Conservation (phyloP, 805 yeast genomes). For the Yueomyces sp. region DNA sequence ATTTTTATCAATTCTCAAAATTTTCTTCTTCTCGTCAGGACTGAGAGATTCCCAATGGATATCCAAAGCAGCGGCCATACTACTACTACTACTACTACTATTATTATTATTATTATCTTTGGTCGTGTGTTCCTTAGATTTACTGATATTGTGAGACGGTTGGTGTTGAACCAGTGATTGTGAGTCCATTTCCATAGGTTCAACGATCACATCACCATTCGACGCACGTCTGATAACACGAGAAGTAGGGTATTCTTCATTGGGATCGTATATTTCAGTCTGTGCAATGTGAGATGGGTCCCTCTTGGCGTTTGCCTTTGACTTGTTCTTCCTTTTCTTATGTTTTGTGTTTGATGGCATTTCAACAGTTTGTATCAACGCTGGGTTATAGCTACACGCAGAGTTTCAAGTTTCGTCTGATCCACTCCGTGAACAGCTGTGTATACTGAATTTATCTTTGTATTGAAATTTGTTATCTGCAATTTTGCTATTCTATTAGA, state of each 20-base stretch:
- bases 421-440: too few relatives aligned
- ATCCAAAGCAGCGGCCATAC: slow-evolving; percentile 19
- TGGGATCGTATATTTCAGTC: background rate
- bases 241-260: slow-evolving; percentile 57
- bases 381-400: too few relatives aligned
- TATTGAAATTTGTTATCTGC: too few relatives aligned
- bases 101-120: background rate
- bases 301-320: slow-evolving; percentile 10
- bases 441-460: too few relatives aligned
- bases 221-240: slow-evolving; percentile 56
- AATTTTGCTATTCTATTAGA: too few relatives aligned
- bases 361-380: too few relatives aligned
- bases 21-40: slow-evolving; percentile 43
- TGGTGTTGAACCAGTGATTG: slow-evolving; percentile 1
- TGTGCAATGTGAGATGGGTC: background rate
- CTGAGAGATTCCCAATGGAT: slow-evolving; percentile 51
- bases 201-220: slow-evolving; percentile 69
- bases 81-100: slow-evolving; percentile 1
- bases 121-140: background rate
- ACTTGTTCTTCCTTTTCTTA: slow-evolving; percentile 17
- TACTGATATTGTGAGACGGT: slow-evolving; percentile 2
- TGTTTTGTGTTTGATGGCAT: slow-evolving; percentile 19
- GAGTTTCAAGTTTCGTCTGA: too few relatives aligned
- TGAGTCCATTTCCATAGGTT: slow-evolving; percentile 20
- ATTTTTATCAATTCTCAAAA: slow-evolving; percentile 54